phyloP scores from a whole-genome alignment of 371 early-diverging fungal species.

The Dichotomocladium elegans region DNA sequence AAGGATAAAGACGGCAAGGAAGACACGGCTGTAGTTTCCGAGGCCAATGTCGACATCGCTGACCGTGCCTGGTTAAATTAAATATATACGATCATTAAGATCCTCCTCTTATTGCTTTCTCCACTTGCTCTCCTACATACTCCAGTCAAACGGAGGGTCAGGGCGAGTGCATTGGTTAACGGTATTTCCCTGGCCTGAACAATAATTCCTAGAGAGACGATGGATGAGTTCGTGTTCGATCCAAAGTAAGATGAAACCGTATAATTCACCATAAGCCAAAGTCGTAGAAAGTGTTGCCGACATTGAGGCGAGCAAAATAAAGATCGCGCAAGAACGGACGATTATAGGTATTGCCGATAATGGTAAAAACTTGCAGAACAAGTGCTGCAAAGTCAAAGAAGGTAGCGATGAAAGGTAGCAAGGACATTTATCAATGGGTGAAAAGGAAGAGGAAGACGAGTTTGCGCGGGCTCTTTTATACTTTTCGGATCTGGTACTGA shows the following conservation, averaged over 20 bases:
- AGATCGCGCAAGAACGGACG: conserved; percentile 31
- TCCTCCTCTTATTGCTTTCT: too few species aligned
- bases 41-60: conserved; percentile 6
- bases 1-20: conserved; percentile 28
- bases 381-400: conserved; percentile 45
- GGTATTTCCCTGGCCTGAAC: conserved; percentile 19
- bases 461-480: too few species aligned
- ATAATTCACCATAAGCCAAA: conserved; percentile 39
- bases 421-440: neutral
- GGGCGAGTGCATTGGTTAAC: conserved; percentile 28
- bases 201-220: conserved; percentile 29
- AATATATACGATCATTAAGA: too few species aligned
- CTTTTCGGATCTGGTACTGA: too few species aligned
- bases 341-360: conserved; percentile 41
- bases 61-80: too few species aligned
- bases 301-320: conserved; percentile 31
- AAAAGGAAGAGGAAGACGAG: conserved; percentile 2
- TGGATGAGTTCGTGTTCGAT: neutral
- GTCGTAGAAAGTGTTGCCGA: conserved; percentile 14
- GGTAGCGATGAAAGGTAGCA: conserved; percentile 28
- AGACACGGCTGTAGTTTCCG: conserved; percentile 9
- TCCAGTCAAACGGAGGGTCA: conserved; percentile 39
- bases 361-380: conserved; percentile 37
- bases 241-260: neutral
- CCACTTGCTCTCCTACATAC: too few species aligned